Evolutionary conservation across 768 basidiomycete genomes (phyloP).

Genomic region (Nidularia sp.): DNA sequence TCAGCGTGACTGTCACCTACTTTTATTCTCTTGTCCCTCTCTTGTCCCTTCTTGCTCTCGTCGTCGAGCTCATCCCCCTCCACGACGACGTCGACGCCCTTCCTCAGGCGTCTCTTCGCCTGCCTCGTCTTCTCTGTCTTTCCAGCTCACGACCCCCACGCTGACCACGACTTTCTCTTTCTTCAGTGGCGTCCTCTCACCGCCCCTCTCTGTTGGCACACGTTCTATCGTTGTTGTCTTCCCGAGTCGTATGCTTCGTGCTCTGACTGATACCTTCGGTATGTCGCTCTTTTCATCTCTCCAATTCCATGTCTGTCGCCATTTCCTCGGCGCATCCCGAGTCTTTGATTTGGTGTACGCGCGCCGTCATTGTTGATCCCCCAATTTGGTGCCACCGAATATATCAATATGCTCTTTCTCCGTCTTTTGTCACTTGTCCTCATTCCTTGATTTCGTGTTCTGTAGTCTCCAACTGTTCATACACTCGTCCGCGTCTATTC

Average conservation of each 20-base stretch:
- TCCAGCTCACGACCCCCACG: constrained; percentile 39
- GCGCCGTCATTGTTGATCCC: no score
- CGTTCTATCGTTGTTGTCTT: constrained; percentile 6
- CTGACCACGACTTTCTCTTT: constrained; percentile 33
- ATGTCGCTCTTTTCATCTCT: background rate
- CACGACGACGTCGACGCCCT: constrained; percentile 21
- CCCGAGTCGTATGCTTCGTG: constrained; percentile 15
- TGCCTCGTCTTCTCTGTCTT: constrained; percentile 19
- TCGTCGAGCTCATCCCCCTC: constrained; percentile 38
- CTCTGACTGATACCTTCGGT: constrained; percentile 30
- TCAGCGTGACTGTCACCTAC: background rate
- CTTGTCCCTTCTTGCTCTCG: constrained; percentile 24
- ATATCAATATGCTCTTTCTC: constrained; percentile 11
- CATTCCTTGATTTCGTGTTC: constrained; percentile 8
- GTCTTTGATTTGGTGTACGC: no score
- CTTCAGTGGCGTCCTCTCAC: constrained; percentile 14
- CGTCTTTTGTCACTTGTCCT: constrained; percentile 16
- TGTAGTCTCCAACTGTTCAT: constrained; percentile 3
- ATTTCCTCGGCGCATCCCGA: no score
- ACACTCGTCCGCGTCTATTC: constrained; percentile 29
- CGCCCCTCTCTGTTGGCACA: constrained; percentile 1
- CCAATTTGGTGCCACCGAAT: background rate
- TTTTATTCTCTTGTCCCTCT: constrained; percentile 12
- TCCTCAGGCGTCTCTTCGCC: constrained; percentile 7
- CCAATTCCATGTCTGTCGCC: background rate